A percentile compares a stretch with the other conserved stretches of the same genome.
phyloP scores from a whole-genome alignment of 768 basidiomycete genomes.

The Leccinum truebloodii region DNA sequence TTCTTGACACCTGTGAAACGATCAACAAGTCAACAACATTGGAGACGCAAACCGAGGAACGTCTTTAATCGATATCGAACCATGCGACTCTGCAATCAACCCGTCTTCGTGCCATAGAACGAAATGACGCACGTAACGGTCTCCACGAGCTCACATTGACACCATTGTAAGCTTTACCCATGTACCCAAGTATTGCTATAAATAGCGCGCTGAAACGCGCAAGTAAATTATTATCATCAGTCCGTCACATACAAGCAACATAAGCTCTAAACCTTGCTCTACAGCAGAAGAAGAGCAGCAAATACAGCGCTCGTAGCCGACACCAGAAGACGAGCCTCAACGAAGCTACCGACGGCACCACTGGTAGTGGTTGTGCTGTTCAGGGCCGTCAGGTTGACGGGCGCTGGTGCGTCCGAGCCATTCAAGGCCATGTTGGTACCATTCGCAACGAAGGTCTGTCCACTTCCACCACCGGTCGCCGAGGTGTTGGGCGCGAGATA shows the following conservation, averaged over 20 bases:
- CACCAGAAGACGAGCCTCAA: constrained; percentile 5
- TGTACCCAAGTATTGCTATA: neutral
- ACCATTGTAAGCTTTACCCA: no score
- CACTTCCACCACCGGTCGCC: constrained; percentile 41
- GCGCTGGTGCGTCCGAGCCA: constrained; percentile 28
- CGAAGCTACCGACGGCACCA: constrained; percentile 7
- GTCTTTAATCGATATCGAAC: neutral
- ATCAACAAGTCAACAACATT: neutral
- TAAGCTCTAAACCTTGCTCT: constrained; percentile 6
- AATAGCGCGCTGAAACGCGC: neutral
- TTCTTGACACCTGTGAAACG: neutral
- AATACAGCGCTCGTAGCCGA: constrained; percentile 12
- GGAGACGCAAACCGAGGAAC: neutral
- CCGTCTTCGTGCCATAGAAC: neutral
- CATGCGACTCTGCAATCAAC: neutral
- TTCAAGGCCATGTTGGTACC: constrained; percentile 37
- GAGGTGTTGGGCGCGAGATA: constrained; percentile 40
- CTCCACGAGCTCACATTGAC: neutral
- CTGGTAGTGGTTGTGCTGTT: neutral
- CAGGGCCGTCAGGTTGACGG: constrained; percentile 40
- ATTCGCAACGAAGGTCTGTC: constrained; percentile 38
- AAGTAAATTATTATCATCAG: constrained; percentile 8
- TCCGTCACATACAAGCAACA: constrained; percentile 4
- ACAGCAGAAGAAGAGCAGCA: constrained; percentile 16
- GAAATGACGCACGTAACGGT: neutral